A percentile compares a stretch with the other conserved stretches of the same genome.
These are phyloP conservation scores for Crotalaria pallida DNA, from an alignment of 306 rosid genomes.

Conservation along the genomic window DNA sequence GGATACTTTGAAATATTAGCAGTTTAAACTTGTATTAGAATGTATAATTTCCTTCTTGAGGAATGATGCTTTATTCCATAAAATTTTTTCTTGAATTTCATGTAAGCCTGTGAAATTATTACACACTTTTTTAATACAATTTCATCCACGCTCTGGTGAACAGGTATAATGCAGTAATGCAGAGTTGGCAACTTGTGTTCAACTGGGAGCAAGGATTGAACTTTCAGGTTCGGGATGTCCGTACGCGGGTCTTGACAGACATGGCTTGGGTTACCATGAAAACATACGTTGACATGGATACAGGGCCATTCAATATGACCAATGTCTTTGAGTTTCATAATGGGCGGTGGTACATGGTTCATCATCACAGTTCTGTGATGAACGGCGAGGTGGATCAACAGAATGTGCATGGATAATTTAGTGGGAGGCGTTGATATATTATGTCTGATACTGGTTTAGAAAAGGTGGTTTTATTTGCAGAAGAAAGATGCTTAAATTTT, in stretches of 20 bases:
- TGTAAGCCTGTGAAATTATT: constrained; percentile 6
- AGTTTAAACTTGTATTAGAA: constrained; percentile 9
- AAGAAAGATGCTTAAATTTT: constrained; percentile 53
- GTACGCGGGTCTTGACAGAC: constrained; percentile 76
- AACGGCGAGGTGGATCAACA: constrained; percentile 64
- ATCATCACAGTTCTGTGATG: constrained; percentile 92
- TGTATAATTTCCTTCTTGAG: not conserved
- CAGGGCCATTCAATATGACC: constrained; percentile 78
- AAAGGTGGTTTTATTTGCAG: constrained; percentile 44
- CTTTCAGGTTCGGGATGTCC: constrained; percentile 84
- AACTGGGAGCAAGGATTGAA: constrained; percentile 86
- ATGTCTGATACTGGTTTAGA: constrained; percentile 52
- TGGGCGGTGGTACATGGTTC: constrained; percentile 93
- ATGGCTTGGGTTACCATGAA: constrained; percentile 99
- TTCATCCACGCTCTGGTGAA: not conserved
- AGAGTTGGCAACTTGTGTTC: constrained; percentile 84
- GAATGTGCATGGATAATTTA: constrained; percentile 52
- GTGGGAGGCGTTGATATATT: constrained; percentile 31
- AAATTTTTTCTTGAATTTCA: not conserved
- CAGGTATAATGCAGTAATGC: constrained; percentile 79
- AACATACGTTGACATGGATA: constrained; percentile 67
- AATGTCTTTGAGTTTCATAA: constrained; percentile 72
- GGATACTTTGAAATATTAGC: not conserved
- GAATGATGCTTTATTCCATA: not conserved
- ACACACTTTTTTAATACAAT: not conserved